phyloP scores from a whole-genome alignment of 805 yeast genomes.

The Kodamaea kakaduensis region DNA sequence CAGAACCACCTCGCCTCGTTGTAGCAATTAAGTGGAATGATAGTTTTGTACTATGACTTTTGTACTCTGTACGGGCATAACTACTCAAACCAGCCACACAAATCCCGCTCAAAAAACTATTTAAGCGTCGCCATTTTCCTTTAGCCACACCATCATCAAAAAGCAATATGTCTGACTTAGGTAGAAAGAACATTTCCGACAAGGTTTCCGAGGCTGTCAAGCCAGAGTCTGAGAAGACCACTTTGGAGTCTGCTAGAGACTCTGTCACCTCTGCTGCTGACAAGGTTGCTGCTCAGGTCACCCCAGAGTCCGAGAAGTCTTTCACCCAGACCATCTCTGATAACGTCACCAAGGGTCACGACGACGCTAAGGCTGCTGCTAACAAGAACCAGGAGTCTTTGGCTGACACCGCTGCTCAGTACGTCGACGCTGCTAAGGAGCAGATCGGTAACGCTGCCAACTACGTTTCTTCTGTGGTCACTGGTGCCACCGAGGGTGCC shows the following conservation, averaged over 20 bases:
- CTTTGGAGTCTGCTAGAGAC: constrained; percentile 35
- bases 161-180: constrained; percentile 37
- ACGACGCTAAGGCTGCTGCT: constrained; percentile 42
- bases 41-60: too few species aligned
- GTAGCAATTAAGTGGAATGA: too few species aligned
- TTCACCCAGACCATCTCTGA: constrained; percentile 66
- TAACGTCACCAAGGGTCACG: constrained; percentile 50
- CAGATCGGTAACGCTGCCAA: constrained; percentile 52
- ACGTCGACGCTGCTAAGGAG: constrained; percentile 55
- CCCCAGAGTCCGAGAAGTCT: constrained; percentile 69
- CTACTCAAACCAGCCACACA: too few species aligned
- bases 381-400: constrained; percentile 23
- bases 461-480: constrained; percentile 48
- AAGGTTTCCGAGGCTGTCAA: constrained; percentile 35
- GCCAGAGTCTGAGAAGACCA: constrained; percentile 40
- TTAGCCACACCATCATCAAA: constrained; percentile 38
- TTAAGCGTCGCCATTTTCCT: too few species aligned
- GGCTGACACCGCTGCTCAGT: constrained; percentile 41
- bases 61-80: too few species aligned
- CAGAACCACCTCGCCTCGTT: too few species aligned
- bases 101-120: too few species aligned
- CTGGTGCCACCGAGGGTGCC: constrained; percentile 59
- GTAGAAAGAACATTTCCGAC: constrained; percentile 40
- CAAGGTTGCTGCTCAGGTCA: constrained; percentile 39
- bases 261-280: constrained; percentile 33